A percentile compares a stretch with the other conserved stretches of the same genome.
Conservation (phyloP, 331 rosid genomes). For the Cydonia oblonga region DNA sequence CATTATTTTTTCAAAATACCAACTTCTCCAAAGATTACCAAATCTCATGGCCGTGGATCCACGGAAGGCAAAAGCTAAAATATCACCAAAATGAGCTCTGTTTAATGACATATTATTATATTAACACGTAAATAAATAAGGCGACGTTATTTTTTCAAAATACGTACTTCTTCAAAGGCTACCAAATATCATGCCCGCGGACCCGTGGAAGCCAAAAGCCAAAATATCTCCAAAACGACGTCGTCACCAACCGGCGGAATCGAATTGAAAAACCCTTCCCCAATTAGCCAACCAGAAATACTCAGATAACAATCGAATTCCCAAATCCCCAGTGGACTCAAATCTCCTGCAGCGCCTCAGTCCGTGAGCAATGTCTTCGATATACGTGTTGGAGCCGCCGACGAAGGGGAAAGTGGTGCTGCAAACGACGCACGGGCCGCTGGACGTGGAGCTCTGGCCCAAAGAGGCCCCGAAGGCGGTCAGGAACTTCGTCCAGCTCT, state of each 20-base stretch:
- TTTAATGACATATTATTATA: too few species aligned
- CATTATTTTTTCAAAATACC: too few species aligned
- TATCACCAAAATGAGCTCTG: too few species aligned
- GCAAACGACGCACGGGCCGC: slow-evolving; percentile 72
- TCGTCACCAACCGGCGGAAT: not conserved
- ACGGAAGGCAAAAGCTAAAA: too few species aligned
- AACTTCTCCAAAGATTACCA: too few species aligned
- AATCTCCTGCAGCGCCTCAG: not conserved
- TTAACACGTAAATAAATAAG: too few species aligned
- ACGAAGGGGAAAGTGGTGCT: slow-evolving; percentile 86
- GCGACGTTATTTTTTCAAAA: too few species aligned
- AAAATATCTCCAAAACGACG: not conserved
- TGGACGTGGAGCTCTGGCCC: slow-evolving; percentile 92
- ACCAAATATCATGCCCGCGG: too few species aligned
- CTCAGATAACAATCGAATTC: not conserved
- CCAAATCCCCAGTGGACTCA: not conserved
- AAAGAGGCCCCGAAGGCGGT: slow-evolving; percentile 94
- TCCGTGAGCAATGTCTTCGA: slow-evolving; percentile 53
- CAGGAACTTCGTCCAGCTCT: slow-evolving; percentile 89
- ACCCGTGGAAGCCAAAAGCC: too few species aligned
- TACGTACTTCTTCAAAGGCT: too few species aligned
- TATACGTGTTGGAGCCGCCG: slow-evolving; percentile 91
- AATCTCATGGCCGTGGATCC: too few species aligned
- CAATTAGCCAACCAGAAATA: not conserved
- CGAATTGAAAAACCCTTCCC: not conserved